Evolutionary conservation across 208 protist genomes (phyloP).

Genomic region (Trypanosoma vivax): DNA sequence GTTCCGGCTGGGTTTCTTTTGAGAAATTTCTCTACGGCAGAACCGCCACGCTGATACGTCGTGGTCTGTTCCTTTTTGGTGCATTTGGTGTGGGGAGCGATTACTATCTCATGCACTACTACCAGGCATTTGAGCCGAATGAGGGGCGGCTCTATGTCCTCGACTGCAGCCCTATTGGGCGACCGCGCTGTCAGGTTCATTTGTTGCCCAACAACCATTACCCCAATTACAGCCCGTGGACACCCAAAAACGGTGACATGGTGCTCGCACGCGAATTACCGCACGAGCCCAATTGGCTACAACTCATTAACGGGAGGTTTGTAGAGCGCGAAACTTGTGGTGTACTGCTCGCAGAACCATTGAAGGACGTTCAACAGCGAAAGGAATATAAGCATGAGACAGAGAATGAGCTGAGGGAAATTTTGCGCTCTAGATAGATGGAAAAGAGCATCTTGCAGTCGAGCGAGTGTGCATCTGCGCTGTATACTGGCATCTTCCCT

Average conservation of each 20-base stretch:
- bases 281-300: constrained; percentile 61
- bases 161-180: constrained; percentile 73
- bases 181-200: constrained; percentile 63
- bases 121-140: constrained; percentile 56
- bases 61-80: constrained; percentile 47
- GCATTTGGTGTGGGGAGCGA: constrained; percentile 63
- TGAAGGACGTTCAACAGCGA: constrained; percentile 34
- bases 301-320: constrained; percentile 79
- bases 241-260: constrained; percentile 73
- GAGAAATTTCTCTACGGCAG: constrained; percentile 64
- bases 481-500: too few relatives aligned
- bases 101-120: constrained; percentile 82
- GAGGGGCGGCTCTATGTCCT: constrained; percentile 61
- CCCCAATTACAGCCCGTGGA: constrained; percentile 83
- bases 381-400: constrained; percentile 4
- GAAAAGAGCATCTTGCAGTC: not conserved
- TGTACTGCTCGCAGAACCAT: constrained; percentile 46
- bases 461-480: too few relatives aligned
- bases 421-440: not conserved
- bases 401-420: constrained; percentile 4
- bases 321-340: constrained; percentile 79
- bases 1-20: constrained; percentile 60
- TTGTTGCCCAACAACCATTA: constrained; percentile 74
- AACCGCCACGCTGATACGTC: constrained; percentile 51
- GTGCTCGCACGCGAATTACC: constrained; percentile 65